A percentile compares a stretch with the other conserved stretches of the same genome.
phyloP scores from a whole-genome alignment of 768 basidiomycete species.

The Pisolithus sp. region DNA sequence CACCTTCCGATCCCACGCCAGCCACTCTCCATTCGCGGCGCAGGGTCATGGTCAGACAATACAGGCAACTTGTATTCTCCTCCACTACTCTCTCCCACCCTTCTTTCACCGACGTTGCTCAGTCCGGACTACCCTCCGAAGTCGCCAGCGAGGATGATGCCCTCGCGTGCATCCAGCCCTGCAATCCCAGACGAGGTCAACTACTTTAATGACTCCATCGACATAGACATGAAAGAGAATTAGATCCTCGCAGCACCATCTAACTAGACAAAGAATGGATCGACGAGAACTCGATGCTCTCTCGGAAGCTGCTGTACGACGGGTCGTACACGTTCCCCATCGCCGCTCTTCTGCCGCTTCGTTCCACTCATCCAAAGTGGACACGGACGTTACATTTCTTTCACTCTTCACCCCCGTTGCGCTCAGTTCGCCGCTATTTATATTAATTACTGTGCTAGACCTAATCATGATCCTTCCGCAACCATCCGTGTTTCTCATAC shows the following conservation, averaged over 20 bases:
- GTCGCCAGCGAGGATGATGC: slow-evolving; percentile 8
- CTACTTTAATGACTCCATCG: slow-evolving; percentile 3
- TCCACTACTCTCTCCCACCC: neutral
- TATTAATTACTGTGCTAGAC: slow-evolving; percentile 7
- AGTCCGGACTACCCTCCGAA: slow-evolving; percentile 7
- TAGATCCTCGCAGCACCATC: neutral
- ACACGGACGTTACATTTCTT: neutral
- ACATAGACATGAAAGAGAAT: slow-evolving; percentile 19
- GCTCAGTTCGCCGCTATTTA: slow-evolving; percentile 1
- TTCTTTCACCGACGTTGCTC: slow-evolving; percentile 5
- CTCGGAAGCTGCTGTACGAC: neutral
- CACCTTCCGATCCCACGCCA: slow-evolving; percentile 14
- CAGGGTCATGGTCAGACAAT: slow-evolving; percentile 1
- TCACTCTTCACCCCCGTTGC: slow-evolving; percentile 5
- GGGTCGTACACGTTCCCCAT: neutral
- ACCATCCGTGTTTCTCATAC: neutral
- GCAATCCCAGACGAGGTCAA: slow-evolving; percentile 6
- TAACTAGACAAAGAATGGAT: neutral
- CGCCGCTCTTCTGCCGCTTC: neutral
- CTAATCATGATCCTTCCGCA: slow-evolving; percentile 10
- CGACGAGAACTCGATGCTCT: slow-evolving; percentile 8
- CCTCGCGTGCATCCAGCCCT: slow-evolving; percentile 6
- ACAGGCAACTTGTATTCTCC: neutral
- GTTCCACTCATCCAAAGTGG: neutral
- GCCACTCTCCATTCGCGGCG: slow-evolving; percentile 8